A percentile compares a stretch with the other conserved stretches of the same genome.
Conservation (phyloP, 2,329 filamentous ascomycete species). For the Neofusicoccum cordaticola region DNA sequence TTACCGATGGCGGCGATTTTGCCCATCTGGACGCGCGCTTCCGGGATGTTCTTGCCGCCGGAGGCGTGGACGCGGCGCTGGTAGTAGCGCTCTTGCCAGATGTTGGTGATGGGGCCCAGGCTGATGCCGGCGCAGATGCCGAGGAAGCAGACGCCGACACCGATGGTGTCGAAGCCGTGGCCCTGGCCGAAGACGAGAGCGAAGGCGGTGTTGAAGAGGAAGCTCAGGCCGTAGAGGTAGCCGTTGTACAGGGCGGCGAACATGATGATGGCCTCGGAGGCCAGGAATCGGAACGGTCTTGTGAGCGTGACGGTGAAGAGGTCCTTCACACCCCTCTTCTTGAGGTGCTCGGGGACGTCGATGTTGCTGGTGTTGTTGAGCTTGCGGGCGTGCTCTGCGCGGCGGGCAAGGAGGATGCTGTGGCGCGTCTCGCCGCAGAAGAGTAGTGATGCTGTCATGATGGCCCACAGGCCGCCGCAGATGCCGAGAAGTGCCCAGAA, state of each 20-base stretch:
- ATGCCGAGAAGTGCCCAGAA: constrained; percentile 49
- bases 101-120: constrained; percentile 43
- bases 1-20: constrained; percentile 39
- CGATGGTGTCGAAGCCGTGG: constrained; percentile 41
- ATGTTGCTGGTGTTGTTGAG: constrained; percentile 27
- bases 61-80: constrained; percentile 33
- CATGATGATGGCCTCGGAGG: constrained; percentile 48
- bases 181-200: constrained; percentile 49
- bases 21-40: constrained; percentile 42
- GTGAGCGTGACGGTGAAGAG: constrained; percentile 44
- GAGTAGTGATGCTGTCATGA: constrained; percentile 39
- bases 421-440: constrained; percentile 45
- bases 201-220: constrained; percentile 51
- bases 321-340: constrained; percentile 37
- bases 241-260: constrained; percentile 51
- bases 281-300: constrained; percentile 48
- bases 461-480: constrained; percentile 43
- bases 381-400: constrained; percentile 31
- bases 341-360: constrained; percentile 38
- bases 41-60: constrained; percentile 38
- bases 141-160: constrained; percentile 42
- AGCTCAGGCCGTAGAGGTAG: constrained; percentile 49
- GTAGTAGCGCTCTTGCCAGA: constrained; percentile 46
- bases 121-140: constrained; percentile 42
- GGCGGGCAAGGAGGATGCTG: constrained; percentile 41